These are phyloP conservation scores for Solidago caesia DNA, from an alignment of 129 eudicot genomes.

Conservation along the genomic window DNA sequence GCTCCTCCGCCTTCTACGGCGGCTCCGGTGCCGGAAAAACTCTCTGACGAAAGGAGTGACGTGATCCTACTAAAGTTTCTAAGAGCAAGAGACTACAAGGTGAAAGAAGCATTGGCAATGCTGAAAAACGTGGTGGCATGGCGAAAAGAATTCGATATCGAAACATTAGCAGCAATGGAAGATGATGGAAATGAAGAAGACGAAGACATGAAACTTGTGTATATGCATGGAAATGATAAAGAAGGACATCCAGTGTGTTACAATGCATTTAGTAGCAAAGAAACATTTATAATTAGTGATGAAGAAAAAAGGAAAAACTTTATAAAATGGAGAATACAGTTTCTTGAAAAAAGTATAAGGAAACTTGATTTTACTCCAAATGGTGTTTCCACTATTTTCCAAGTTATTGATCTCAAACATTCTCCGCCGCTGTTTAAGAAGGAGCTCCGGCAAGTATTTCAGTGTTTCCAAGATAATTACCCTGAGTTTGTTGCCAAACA, in stretches of 20 bases:
- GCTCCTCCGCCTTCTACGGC: constrained; percentile 40
- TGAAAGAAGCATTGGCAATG: constrained; percentile 70
- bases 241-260: constrained; percentile 90
- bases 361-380: constrained; percentile 75
- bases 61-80: constrained; percentile 68
- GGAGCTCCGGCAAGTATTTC: constrained; percentile 78
- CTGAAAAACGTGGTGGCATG: constrained; percentile 59
- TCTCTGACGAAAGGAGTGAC: constrained; percentile 54
- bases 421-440: constrained; percentile 71
- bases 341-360: constrained; percentile 69
- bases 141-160: constrained; percentile 73
- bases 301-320: constrained; percentile 66
- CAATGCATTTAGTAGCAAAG: constrained; percentile 60
- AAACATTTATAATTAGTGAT: constrained; percentile 42
- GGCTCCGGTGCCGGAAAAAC: constrained; percentile 31
- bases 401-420: constrained; percentile 69
- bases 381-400: constrained; percentile 64
- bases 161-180: constrained; percentile 47
- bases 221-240: constrained; percentile 66
- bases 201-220: constrained; percentile 40
- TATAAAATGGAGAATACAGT: constrained; percentile 66
- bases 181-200: constrained; percentile 51
- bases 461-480: constrained; percentile 78
- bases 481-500: constrained; percentile 94
- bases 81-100: constrained; percentile 74